These are phyloP conservation scores for Bjerkandera adusta DNA, from an alignment of 1,284 basidiomycete species.

Conservation along the genomic window DNA sequence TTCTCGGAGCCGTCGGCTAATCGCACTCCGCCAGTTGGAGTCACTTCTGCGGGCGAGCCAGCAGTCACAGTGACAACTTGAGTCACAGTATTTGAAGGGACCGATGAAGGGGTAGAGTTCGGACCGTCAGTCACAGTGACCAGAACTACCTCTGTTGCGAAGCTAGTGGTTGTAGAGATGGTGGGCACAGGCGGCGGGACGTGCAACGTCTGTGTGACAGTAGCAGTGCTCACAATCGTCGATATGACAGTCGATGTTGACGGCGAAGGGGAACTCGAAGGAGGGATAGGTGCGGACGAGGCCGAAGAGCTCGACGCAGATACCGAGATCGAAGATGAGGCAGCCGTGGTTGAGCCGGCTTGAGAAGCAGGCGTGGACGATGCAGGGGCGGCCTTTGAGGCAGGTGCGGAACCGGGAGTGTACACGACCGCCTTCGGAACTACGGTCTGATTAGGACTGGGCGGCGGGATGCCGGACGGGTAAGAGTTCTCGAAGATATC, in stretches of 20 bases:
- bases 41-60: background rate
- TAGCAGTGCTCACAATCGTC: conserved; percentile 4
- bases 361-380: conserved; percentile 13
- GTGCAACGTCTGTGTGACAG: conserved; percentile 8
- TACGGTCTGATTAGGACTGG: conserved; percentile 19
- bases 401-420: conserved; percentile 13
- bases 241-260: conserved; percentile 7
- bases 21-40: no score
- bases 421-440: conserved; percentile 14
- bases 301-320: conserved; percentile 4
- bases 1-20: background rate
- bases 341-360: background rate
- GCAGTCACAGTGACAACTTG: conserved; percentile 3
- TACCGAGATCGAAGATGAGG: conserved; percentile 14
- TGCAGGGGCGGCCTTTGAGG: conserved; percentile 21
- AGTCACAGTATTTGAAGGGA: conserved; percentile 5
- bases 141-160: background rate
- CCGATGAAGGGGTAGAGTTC: background rate
- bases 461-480: conserved; percentile 21
- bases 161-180: background rate
- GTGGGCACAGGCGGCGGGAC: background rate
- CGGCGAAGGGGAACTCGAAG: no score
- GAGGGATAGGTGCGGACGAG: conserved; percentile 7
- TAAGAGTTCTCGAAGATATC: conserved; percentile 58
- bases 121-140: conserved; percentile 1